Evolutionary conservation across 257 asterid genomes (phyloP).

Genomic region (Echites panduratus): DNA sequence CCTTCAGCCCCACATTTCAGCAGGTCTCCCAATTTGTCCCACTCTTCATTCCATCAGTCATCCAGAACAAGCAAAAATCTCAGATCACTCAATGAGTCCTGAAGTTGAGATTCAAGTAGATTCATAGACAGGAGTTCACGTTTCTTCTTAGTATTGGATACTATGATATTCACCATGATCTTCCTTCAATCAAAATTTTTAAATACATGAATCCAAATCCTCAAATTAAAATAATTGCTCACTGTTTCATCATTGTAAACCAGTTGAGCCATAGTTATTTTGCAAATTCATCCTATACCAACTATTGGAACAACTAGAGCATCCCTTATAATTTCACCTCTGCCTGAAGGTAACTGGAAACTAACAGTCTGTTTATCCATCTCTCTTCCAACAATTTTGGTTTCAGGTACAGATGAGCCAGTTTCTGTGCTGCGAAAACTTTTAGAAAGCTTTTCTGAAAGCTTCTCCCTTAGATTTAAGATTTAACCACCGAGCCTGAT

Average conservation of each 20-base stretch:
- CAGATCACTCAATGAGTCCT: conserved; percentile 17
- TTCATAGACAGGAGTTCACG: conserved; percentile 11
- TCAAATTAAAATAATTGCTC: conserved; percentile 17
- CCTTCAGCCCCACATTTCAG: conserved; percentile 19
- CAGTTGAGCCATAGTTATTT: conserved; percentile 23
- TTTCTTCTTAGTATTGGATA: background rate
- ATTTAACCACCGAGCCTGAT: conserved; percentile 13
- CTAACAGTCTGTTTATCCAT: conserved; percentile 23
- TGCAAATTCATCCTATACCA: conserved; percentile 32
- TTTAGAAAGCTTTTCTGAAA: conserved; percentile 8
- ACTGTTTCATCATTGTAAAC: conserved; percentile 23
- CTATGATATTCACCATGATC: conserved; percentile 10
- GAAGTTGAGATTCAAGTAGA: conserved; percentile 14
- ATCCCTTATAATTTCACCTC: background rate
- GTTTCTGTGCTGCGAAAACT: conserved; percentile 15
- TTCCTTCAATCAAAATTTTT: conserved; percentile 14
- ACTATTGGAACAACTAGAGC: conserved; percentile 8
- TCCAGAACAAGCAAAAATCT: conserved; percentile 21
- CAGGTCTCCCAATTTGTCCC: conserved; percentile 16
- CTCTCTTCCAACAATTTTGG: conserved; percentile 24
- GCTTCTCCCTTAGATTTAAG: conserved; percentile 22
- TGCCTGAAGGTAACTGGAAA: conserved; percentile 1
- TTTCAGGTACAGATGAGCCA: conserved; percentile 23
- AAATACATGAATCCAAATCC: conserved; percentile 9
- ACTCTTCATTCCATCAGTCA: conserved; percentile 29